Evolutionary conservation across 202 grass and related monocot genomes (phyloP).

Genomic region (Setaria viridis): DNA sequence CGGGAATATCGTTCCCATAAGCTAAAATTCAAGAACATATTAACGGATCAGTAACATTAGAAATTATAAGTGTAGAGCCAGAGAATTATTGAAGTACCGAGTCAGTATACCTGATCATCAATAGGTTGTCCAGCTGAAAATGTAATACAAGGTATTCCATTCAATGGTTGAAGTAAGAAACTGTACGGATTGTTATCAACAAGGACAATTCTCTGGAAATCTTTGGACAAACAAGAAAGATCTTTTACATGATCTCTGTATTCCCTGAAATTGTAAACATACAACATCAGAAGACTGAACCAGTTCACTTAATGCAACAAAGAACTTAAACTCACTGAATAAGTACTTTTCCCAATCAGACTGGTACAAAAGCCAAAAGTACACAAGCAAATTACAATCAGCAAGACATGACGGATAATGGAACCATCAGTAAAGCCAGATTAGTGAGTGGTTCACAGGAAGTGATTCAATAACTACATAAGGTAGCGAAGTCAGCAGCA

Average conservation of each 20-base stretch:
- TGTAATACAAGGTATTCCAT: constrained; percentile 90
- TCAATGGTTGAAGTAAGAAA: constrained; percentile 89
- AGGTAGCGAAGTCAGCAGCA: constrained; percentile 9
- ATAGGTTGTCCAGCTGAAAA: constrained; percentile 76
- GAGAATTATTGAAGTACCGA: background rate
- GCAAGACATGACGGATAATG: background rate
- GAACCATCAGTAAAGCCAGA: constrained; percentile 24
- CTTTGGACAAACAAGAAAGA: constrained; percentile 84
- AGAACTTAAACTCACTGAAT: background rate
- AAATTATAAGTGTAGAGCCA: background rate
- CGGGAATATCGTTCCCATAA: constrained; percentile 78
- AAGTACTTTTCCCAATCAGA: constrained; percentile 5
- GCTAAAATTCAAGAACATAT: constrained; percentile 61
- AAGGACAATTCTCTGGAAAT: constrained; percentile 77
- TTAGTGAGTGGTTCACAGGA: constrained; percentile 10
- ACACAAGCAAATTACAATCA: background rate
- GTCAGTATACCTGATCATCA: constrained; percentile 72
- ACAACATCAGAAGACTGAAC: constrained; percentile 42
- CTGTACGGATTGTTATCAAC: constrained; percentile 98
- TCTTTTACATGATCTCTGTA: constrained; percentile 92
- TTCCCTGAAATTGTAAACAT: constrained; percentile 58
- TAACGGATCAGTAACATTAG: constrained; percentile 29
- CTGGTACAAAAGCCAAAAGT: background rate
- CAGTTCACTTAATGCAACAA: constrained; percentile 6
- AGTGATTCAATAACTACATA: background rate